A percentile compares a stretch with the other conserved stretches of the same genome.
These are phyloP conservation scores for Microthlaspi erraticum DNA, from an alignment of 345 rosid species.

Conservation along the genomic window DNA sequence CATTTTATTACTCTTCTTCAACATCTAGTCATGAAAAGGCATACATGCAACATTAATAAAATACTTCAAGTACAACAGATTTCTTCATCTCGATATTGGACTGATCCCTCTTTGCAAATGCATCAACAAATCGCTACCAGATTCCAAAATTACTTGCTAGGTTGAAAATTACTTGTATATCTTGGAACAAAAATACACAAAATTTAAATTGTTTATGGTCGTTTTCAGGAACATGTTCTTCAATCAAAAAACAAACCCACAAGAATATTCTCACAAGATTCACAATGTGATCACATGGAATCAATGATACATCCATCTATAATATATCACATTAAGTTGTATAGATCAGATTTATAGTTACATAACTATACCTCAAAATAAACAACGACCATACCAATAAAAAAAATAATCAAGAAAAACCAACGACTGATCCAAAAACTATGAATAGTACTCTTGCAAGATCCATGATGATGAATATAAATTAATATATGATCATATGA, in stretches of 20 bases:
- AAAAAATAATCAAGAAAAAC: conserved; percentile 18
- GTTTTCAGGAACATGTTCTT: conserved; percentile 8
- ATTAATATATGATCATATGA: conserved; percentile 26
- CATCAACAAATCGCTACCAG: neutral
- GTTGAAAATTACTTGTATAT: conserved; percentile 1
- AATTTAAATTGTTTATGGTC: neutral
- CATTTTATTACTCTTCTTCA: neutral
- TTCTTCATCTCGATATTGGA: neutral
- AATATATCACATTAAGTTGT: conserved; percentile 1
- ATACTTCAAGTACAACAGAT: conserved; percentile 8
- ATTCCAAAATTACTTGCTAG: neutral
- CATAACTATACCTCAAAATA: conserved; percentile 15
- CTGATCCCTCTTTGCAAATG: neutral
- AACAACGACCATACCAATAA: conserved; percentile 36
- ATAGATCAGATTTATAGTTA: neutral
- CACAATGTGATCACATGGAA: conserved; percentile 44
- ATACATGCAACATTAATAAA: neutral
- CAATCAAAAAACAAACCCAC: conserved; percentile 3
- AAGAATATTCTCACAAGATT: conserved; percentile 24
- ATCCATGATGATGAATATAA: conserved; percentile 18
- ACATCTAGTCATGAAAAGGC: neutral
- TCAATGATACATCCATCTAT: conserved; percentile 17
- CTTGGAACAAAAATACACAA: neutral
- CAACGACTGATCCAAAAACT: conserved; percentile 8
- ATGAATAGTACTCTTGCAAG: conserved; percentile 23